Conservation (phyloP, 306 rosid species). For the Vigna unguiculata region DNA sequence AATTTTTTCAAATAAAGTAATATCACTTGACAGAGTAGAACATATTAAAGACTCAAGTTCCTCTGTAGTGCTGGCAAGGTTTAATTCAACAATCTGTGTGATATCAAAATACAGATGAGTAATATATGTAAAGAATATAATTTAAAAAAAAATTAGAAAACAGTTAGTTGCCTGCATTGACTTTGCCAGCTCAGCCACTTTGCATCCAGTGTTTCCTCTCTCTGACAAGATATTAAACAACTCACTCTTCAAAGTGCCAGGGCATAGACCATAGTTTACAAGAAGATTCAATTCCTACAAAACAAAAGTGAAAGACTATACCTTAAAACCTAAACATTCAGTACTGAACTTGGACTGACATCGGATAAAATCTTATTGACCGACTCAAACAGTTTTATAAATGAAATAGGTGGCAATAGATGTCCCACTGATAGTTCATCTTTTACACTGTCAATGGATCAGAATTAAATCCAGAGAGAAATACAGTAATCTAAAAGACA, state of each 20-base stretch:
- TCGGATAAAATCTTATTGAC: not conserved
- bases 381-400: too few species aligned
- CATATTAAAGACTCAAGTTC: slow-evolving; percentile 78
- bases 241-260: slow-evolving; percentile 86
- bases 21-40: slow-evolving; percentile 88
- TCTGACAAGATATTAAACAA: slow-evolving; percentile 75
- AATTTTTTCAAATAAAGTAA: slow-evolving; percentile 93
- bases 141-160: not conserved
- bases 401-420: not conserved
- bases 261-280: slow-evolving; percentile 70
- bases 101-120: slow-evolving; percentile 51
- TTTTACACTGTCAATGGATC: not conserved
- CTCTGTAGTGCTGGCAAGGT: slow-evolving; percentile 66
- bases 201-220: slow-evolving; percentile 82
- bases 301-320: slow-evolving; percentile 33
- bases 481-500: not conserved
- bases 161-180: slow-evolving; percentile 60
- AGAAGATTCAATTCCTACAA: slow-evolving; percentile 76
- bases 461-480: slow-evolving; percentile 16
- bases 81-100: slow-evolving; percentile 77
- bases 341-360: not conserved
- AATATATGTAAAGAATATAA: not conserved
- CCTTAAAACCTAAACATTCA: slow-evolving; percentile 29
- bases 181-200: slow-evolving; percentile 78
- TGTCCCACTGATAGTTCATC: slow-evolving; percentile 2